These are phyloP conservation scores for Chrysoporthe austroafricana DNA, from an alignment of 2,329 filamentous ascomycete species.

Conservation along the genomic window DNA sequence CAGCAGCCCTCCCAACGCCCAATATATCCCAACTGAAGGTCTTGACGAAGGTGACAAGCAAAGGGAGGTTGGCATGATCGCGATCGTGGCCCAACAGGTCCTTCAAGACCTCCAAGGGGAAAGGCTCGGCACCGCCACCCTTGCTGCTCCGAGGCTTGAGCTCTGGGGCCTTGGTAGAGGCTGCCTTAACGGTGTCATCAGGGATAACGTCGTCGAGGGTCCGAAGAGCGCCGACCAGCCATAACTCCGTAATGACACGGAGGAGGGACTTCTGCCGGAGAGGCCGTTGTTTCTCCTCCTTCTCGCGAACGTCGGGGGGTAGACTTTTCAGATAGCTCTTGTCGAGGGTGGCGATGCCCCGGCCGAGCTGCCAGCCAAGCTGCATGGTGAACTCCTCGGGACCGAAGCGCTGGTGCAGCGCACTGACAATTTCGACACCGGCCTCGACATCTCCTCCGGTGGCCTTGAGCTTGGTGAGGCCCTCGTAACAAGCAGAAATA, in stretches of 20 bases:
- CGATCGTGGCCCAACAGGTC: constrained; percentile 92
- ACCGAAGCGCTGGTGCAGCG: constrained; percentile 94
- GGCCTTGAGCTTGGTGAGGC: constrained; percentile 82
- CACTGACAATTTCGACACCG: constrained; percentile 89
- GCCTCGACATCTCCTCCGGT: constrained; percentile 89
- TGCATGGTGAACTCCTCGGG: constrained; percentile 88
- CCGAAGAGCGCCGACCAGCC: constrained; percentile 86
- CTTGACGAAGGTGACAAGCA: constrained; percentile 95
- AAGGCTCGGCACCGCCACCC: constrained; percentile 78
- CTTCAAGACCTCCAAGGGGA: constrained; percentile 96
- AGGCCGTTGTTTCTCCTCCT: constrained; percentile 93
- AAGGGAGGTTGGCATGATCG: constrained; percentile 86
- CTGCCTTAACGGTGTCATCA: constrained; percentile 65
- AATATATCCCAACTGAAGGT: constrained; percentile 95
- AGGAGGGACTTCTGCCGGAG: constrained; percentile 83
- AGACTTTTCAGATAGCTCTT: constrained; percentile 80
- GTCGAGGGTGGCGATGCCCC: constrained; percentile 88
- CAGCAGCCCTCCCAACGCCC: constrained; percentile 69
- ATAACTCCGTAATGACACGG: constrained; percentile 90
- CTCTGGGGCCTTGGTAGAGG: constrained; percentile 65
- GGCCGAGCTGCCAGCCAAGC: constrained; percentile 88
- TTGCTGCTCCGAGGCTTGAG: constrained; percentile 63
- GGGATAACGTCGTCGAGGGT: constrained; percentile 73
- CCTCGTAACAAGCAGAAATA: constrained; percentile 93
- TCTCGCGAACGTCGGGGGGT: constrained; percentile 80